These are phyloP conservation scores for Pinus albicaulis DNA, from an alignment of 75 land plant species.

Conservation along the genomic window DNA sequence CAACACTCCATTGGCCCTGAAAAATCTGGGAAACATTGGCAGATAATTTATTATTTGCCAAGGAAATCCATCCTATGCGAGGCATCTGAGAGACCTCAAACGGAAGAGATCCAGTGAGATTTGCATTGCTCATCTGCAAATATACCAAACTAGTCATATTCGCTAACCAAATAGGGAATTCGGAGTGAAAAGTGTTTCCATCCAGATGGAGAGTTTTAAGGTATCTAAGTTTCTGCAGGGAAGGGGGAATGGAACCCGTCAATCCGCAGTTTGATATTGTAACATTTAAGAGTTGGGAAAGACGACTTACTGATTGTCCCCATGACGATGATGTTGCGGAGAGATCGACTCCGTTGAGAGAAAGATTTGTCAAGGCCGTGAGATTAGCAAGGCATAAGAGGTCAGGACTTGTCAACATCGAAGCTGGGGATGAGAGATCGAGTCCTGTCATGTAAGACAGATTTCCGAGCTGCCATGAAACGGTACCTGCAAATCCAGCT, in stretches of 20 bases:
- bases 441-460: constrained; percentile 9
- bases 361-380: not conserved
- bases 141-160: not conserved
- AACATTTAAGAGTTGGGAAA: not conserved
- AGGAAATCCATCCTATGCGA: not conserved
- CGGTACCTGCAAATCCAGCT: constrained; percentile 15
- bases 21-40: not conserved
- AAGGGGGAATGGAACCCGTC: constrained; percentile 19
- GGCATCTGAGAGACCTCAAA: not conserved
- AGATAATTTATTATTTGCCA: not conserved
- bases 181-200: constrained; percentile 4
- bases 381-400: not conserved
- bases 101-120: not conserved
- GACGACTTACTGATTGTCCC: not conserved
- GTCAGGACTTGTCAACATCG: not conserved
- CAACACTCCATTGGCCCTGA: not conserved
- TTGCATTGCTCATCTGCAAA: not conserved
- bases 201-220: constrained; percentile 13
- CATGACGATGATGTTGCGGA: not conserved
- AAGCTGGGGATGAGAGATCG: not conserved
- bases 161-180: not conserved
- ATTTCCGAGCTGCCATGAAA: constrained; percentile 24
- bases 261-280: not conserved
- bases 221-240: not conserved
- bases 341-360: constrained; percentile 4